Conservation (phyloP, 306 rosid species). For the Casuarina glauca region DNA sequence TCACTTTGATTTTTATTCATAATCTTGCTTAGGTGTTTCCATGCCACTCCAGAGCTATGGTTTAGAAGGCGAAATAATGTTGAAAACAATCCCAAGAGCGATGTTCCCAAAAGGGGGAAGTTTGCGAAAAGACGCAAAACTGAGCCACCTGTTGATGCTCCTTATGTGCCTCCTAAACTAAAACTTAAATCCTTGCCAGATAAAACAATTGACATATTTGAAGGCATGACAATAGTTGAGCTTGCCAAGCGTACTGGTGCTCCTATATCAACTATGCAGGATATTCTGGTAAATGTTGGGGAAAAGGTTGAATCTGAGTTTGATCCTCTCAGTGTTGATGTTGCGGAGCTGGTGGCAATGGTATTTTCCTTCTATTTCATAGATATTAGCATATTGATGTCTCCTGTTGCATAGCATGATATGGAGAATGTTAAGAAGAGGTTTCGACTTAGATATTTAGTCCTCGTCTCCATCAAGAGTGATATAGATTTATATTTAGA, state of each 20-base stretch:
- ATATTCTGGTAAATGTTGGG: conserved; percentile 69
- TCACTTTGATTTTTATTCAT: conserved; percentile 20
- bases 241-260: conserved; percentile 78
- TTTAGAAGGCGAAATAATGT: conserved; percentile 40
- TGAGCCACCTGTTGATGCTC: conserved; percentile 79
- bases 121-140: conserved; percentile 49
- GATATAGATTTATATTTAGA: too few species aligned
- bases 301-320: conserved; percentile 85
- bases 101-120: conserved; percentile 63
- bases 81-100: conserved; percentile 40
- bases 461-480: too few species aligned
- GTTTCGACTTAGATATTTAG: too few species aligned
- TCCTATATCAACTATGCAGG: conserved; percentile 59
- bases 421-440: not conserved
- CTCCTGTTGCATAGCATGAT: not conserved
- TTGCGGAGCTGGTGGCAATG: conserved; percentile 82
- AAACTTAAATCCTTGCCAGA: conserved; percentile 50
- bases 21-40: conserved; percentile 59
- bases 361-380: conserved; percentile 45
- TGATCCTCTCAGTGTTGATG: conserved; percentile 73
- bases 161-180: conserved; percentile 59
- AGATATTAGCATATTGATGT: conserved; percentile 10
- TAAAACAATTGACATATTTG: conserved; percentile 81
- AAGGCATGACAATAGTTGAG: conserved; percentile 84
- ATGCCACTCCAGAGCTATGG: conserved; percentile 52